Base-by-base conservation (phyloP, 495 filamentous ascomycete species). In the Podospora fimiseda region DNA sequence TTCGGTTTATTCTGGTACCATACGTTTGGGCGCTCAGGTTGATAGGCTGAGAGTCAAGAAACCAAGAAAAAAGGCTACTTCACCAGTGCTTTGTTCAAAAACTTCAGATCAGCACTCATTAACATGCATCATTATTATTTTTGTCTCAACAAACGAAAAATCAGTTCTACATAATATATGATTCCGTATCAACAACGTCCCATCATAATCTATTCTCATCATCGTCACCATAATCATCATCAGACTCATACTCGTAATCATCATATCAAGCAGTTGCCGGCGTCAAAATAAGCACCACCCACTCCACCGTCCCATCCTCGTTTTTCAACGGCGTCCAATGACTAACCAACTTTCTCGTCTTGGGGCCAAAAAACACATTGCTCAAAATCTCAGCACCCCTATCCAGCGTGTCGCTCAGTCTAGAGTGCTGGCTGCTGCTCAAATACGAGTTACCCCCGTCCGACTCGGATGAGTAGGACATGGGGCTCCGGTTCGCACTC, bases 261-360 rank as follows among this genome's bases (percentile, higher is more conserved):
- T 18, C 39, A 41, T 9, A 41, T 18, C 13, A 41, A n/a, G 39
- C 39, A 41, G 39, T 41, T n/a, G 53, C 59, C 18, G 67, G 68
- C 48, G 56, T 66, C 58, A 74, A 55, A 15, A 71, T 56, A 48
- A 80, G 49, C 43, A 82, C 70, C 36, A 79, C 69, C 60, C 69
- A 78, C 15, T 50, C 66, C 15, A 78, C 66, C 22, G 51, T 51
- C 0, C 75, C 78, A 14, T 71, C 60, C 9, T 62, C 74, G 58
- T 80, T 73, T 61, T 76, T 80, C 58, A 78, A 53, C 19, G 79
- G 78, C 50, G 76, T 75, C 79, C 79, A 81, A 57, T 77, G 74
- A 20, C 67, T 72, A n/a, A 75, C 68, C 43, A 79, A 63, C 60
- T 62, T 68, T 53, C 72, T 72, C 53, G 68, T 60, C 55, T 57